Base-by-base conservation (phyloP, 768 basidiomycete species). In the Hericium alpestre region DNA sequence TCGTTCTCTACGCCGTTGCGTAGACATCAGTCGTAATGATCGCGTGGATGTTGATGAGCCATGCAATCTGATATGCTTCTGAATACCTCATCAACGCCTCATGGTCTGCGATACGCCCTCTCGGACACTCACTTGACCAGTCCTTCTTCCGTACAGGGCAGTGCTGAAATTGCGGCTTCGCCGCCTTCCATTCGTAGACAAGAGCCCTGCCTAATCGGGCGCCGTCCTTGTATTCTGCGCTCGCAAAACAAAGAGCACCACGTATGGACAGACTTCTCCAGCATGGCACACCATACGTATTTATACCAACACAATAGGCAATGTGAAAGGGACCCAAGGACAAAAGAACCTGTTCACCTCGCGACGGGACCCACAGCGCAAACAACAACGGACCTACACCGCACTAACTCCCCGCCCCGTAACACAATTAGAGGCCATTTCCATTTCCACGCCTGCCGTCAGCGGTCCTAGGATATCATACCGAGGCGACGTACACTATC, bases 251-350 rank as follows among this genome's bases (percentile, higher is more conserved):
- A 46, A 20, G 43, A 20, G 20, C 23, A 12, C 27, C 38, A 20
- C n/a, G 13, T 18, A 53, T 53, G 52, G 52, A 38, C 52, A 53
- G 37, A 13, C 37, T 20, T 53, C 52, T 32, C 32, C 37, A 37
- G 37, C 38, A 16, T n/a, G 50, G 22, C 25, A n/a, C 46, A 5
- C 6, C n/a, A 18, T 16, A 18, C 18, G 52, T 59, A 59, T 61
- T 56, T 54, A 61, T 38, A 52, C 51, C 4, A 22, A 58, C 58
- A 59, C 60, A 56, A 61, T 53, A 53, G 54, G 56, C 41, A 56
- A 47, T 39, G 27, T 54, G 53, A 53, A 55, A 57, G 46, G 38
- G 51, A 53, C 16, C 43, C 43, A 49, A 51, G 40, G 59, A 61
- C 59, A 48, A 57, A 16, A 13, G 5, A 20, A 32, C 40, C 23